These are phyloP conservation scores for Coemansia sp. DNA, from an alignment of 192 early-diverging fungal genomes.

Conservation along the genomic window DNA sequence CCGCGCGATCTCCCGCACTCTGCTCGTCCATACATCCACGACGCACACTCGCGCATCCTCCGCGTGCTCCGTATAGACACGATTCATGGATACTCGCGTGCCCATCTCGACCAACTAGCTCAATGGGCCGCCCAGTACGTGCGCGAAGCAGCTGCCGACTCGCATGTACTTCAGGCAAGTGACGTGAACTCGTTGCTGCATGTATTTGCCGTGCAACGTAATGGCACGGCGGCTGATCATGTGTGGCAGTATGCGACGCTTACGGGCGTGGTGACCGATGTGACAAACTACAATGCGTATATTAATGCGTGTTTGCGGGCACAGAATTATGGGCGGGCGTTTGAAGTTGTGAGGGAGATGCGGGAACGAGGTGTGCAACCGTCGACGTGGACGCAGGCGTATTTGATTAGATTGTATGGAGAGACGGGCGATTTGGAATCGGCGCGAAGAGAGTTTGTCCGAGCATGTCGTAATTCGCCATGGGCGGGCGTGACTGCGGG, in stretches of 20 bases:
- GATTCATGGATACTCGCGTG: neutral
- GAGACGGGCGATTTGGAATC: conserved; percentile 29
- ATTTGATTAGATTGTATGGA: conserved; percentile 28
- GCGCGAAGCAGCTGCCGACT: neutral
- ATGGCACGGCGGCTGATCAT: conserved; percentile 15
- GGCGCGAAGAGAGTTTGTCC: conserved; percentile 21
- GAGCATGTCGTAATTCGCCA: neutral
- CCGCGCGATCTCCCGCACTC: neutral
- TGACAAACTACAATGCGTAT: conserved; percentile 33
- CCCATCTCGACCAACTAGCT: neutral
- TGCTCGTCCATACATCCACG: neutral
- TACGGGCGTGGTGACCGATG: conserved; percentile 22
- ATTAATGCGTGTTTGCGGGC: conserved; percentile 14
- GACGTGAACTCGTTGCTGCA: conserved; percentile 14
- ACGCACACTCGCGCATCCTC: neutral
- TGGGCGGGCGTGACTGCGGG: neutral
- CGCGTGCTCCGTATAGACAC: neutral
- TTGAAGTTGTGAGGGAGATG: conserved; percentile 22
- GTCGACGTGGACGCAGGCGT: conserved; percentile 18
- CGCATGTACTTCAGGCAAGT: neutral
- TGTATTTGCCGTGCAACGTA: conserved; percentile 8
- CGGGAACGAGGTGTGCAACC: conserved; percentile 14
- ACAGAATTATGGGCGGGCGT: conserved; percentile 20
- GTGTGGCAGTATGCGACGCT: conserved; percentile 44
- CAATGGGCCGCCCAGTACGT: neutral